Evolutionary conservation across 2,329 filamentous ascomycete species (phyloP), one percentile per base, ranked within the genome.

Genomic region (Teratosphaeria epicoccoides): DNA sequence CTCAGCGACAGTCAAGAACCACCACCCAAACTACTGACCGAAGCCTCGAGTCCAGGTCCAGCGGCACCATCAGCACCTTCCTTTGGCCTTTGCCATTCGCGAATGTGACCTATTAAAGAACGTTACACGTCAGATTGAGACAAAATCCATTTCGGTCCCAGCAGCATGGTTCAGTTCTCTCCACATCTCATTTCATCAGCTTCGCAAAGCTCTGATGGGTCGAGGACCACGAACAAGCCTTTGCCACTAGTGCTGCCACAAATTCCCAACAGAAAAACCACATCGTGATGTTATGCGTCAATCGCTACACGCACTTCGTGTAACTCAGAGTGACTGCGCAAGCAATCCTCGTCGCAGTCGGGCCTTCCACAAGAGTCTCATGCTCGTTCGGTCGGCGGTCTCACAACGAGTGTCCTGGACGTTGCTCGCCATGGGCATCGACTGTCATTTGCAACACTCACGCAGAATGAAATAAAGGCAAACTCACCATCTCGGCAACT

Each of bases 401-500:
- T n/a, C n/a, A n/a, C n/a, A n/a, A n/a, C n/a, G n/a, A n/a, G n/a
- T n/a, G n/a, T n/a, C n/a, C n/a, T n/a, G n/a, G n/a, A n/a, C n/a
- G n/a, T n/a, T n/a, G n/a, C n/a, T n/a, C n/a, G n/a, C n/a, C n/a
- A n/a, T n/a, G n/a, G n/a, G n/a, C n/a, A n/a, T n/a, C n/a, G n/a
- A n/a, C n/a, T n/a, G n/a, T n/a, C n/a, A n/a, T n/a, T 20, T 11
- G 24, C 24, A 47, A 47, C n/a, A 28, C 12, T 25, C 44, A 10
- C 14, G 10, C 7, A 28, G 28, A 40, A 23, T 12, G 44, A 45
- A 37, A 47, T 47, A 51, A 25, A 43, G 33, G 47, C 28, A 44
- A 46, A 75, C 84, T 69, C 74, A 94, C 91, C 91, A 71, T 84
- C 87, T 66, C 88, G 86, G 71, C 89, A 96, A 59, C 88, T 88